Evolutionary conservation across 1,284 basidiomycete species (phyloP), one percentile per base, ranked within the genome.

Genomic region (Rhizopogon parksii): DNA sequence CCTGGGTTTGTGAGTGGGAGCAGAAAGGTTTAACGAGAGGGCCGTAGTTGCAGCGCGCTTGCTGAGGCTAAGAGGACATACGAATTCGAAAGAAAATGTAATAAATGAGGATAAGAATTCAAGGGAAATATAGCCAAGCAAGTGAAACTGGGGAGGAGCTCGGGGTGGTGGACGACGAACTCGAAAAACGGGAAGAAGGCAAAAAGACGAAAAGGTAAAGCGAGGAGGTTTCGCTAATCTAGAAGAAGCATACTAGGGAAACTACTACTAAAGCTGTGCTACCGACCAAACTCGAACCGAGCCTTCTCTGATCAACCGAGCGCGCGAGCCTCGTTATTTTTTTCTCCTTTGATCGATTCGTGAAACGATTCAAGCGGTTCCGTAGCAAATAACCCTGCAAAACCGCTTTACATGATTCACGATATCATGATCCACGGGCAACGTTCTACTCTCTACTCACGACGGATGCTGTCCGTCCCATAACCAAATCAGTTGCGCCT

Each of bases 1-100:
- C 71, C 74, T 74, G 68, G 54, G 63, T 60, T 59, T 57, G 46
- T 56, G 53, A 51, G 56, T 61, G 56, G 55, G 56, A 55, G 54
- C 57, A 54, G 50, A 52, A n/a, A 36, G 30, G 39, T 40, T 30
- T 25, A 40, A 53, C 27, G 47, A 49, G 36, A 46, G 51, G 35
- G 52, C 25, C 43, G 30, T 17, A 35, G 30, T 35, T 6, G 36
- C 32, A 32, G 53, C 42, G 19, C 36, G 15, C 21, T 19, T 36
- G 36, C 36, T 25, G 43, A 48, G 38, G 52, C 51, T 66, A 64
- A 55, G 59, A 64, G 57, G 49, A 66, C 65, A 67, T 68, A 36
- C 49, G 57, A 56, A 32, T 32, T 32, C 11, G 11, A 49, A 47
- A 24, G 47, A 36, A 24, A 50, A 24, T 49, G 45, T 40, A 49